Evolutionary conservation across 208 protist genomes (phyloP), one percentile per base, ranked within the genome.

Genomic region (Spongospora subterranea): DNA sequence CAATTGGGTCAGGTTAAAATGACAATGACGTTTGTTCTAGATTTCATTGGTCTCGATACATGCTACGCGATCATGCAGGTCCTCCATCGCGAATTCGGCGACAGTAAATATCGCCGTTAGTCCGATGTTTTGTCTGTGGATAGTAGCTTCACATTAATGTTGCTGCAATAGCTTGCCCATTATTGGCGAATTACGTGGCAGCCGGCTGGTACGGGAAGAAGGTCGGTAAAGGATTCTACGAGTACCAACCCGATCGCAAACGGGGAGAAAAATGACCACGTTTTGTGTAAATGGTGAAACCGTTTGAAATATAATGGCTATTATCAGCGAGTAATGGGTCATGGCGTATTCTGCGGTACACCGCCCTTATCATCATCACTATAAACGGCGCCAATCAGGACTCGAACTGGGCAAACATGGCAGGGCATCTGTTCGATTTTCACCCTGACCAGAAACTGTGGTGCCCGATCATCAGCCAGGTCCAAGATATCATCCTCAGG

Each of bases 1-100:
- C n/a, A n/a, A n/a, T n/a, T n/a, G n/a, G n/a, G n/a, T n/a, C n/a
- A n/a, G n/a, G 71, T 43, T 45, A 39, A 20, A 82, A 35, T 20
- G 6, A 40, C 32, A 39, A 17, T 89, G 88, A 91, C 1, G 11
- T 92, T 89, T 77, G 88, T 95, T 6, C 94, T 94, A 88, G 95
- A 97, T 91, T 97, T 96, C 76, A 95, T 97, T 65, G 96, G 96
- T 54, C 89, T 96, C 0, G 95, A 96, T 88, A 96, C 95, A 13
- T 96, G 94, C 92, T 90, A 94, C 35, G 89, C 90, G 35, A 96
- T 96, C 64, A 95, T 95, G 94, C 43, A 92, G 90, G 90, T 92
- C 29, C 45, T 91, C 6, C 90, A 92, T n/a, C 60, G 24, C 32
- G 53, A 96, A 88, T 91, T 96, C 0, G 95, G 94, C 46, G 95